Base-by-base conservation (phyloP, 805 yeast species). In the Pichia rugopelliculosa region DNA sequence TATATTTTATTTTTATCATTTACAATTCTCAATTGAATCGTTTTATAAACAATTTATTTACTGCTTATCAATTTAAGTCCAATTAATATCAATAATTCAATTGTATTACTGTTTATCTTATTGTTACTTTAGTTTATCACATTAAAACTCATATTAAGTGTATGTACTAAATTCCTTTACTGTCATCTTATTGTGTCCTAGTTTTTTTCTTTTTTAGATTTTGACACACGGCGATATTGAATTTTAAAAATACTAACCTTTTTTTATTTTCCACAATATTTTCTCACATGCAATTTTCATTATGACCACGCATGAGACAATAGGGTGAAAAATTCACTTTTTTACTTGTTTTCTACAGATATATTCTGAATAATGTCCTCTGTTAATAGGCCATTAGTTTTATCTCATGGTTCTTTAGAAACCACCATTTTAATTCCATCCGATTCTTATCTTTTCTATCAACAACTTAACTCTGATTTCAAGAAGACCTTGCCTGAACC, bases 401-500 rank as follows among this genome's bases (percentile, higher is more conserved):
- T 93, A 58, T 70, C 82, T 50, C 95, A 88, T 62, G 97, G 96
- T 49, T 71, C 86, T 18, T 79, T 91, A 49, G 98, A 91, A 72
- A 88, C 89, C 66, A 84, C 91, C 20, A 72, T 91, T 46, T 75
- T 90, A 59, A 89, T 93, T 47, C 96, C 98, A 43, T 81, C 93
- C 36, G 77, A 80, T 48, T 74, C 82, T 46, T 84, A 86, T 62
- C 79, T 88, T 59, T 78, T 82, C 59, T 87, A 87, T 62, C 83
- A 91, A 50, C 96, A 90, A 69, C 76, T 93, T 58, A 85, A 87
- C 59, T 90, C 88, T 56, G 95, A 84, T 67, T 93, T 91, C 66
- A 72, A 70, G 60, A 85, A 86, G 62, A 70, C 81, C 20, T 77
- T 93, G 55, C 91, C 95, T 9, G 79, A 76, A 42, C 80, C 80